Conservation (phyloP, 176 grass and related monocot genomes). For the Carex scoparia region DNA sequence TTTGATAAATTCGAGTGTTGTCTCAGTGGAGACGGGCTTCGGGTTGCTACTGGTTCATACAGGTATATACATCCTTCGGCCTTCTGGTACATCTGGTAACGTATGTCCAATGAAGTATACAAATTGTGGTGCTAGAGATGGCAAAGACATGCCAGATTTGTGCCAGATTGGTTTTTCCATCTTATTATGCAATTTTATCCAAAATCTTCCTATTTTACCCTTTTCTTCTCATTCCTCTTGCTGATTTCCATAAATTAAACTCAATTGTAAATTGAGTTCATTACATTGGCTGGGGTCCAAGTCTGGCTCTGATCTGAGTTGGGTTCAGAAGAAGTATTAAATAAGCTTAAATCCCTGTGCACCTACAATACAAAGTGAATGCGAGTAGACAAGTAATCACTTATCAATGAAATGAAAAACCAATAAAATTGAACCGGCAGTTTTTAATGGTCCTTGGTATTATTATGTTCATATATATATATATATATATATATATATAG, state of each 20-base stretch:
- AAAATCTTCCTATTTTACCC: too few relatives aligned
- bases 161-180: too few relatives aligned
- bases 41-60: constrained; percentile 79
- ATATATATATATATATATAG: too few relatives aligned
- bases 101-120: constrained; percentile 4
- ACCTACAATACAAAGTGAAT: neutral
- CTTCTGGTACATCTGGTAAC: constrained; percentile 16
- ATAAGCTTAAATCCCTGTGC: neutral
- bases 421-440: neutral
- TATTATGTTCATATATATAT: neutral
- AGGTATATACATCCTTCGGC: constrained; percentile 44
- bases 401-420: neutral
- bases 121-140: neutral
- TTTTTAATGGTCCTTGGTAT: neutral
- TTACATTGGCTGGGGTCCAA: neutral
- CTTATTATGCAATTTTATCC: too few relatives aligned
- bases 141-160: neutral
- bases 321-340: neutral
- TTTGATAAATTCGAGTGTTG: constrained; percentile 95
- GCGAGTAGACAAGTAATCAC: neutral
- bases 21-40: constrained; percentile 62
- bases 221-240: too few relatives aligned
- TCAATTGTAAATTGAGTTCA: too few relatives aligned
- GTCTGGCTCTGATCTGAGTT: neutral
- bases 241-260: too few relatives aligned